Evolutionary conservation across 2,329 filamentous ascomycete genomes (phyloP).

Genomic region (Coleophoma eucalyptorum): DNA sequence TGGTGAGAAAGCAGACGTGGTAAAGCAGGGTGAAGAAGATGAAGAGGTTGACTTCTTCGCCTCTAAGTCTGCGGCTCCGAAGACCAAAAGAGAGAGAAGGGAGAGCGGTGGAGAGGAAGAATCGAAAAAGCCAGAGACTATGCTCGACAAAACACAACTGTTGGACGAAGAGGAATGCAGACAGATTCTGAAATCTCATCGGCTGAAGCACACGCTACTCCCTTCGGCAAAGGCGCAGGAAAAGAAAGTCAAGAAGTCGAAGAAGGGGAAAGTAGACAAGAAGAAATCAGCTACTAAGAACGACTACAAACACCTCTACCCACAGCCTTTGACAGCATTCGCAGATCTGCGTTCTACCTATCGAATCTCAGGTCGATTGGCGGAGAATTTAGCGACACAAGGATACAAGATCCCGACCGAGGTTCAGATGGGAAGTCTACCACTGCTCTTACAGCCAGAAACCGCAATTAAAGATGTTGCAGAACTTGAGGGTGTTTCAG

Average conservation of each 20-base stretch:
- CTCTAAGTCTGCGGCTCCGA: constrained; percentile 30
- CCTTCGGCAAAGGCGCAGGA: constrained; percentile 39
- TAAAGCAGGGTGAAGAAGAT: constrained; percentile 30
- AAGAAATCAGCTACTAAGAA: constrained; percentile 39
- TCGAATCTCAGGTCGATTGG: constrained; percentile 68
- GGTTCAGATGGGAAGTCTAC: constrained; percentile 84
- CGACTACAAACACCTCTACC: constrained; percentile 62
- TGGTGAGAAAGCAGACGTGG: constrained; percentile 25
- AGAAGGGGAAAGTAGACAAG: constrained; percentile 55
- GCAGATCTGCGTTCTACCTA: constrained; percentile 66
- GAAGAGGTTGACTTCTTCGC: constrained; percentile 55
- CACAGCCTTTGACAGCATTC: constrained; percentile 78
- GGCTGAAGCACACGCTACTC: constrained; percentile 80
- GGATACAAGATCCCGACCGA: constrained; percentile 88
- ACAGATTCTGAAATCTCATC: constrained; percentile 72
- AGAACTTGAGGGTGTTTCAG: constrained; percentile 19
- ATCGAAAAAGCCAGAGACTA: constrained; percentile 2
- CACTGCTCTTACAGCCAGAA: constrained; percentile 64
- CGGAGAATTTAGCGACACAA: constrained; percentile 77
- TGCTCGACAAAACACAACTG: constrained; percentile 13
- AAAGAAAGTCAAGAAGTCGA: constrained; percentile 39
- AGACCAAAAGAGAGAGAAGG: constrained; percentile 11
- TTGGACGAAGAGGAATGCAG: constrained; percentile 70
- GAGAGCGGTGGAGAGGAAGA: constrained; percentile 10
- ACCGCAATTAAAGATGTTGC: constrained; percentile 40